A percentile compares a stretch with the other conserved stretches of the same genome.
Conservation (phyloP, 345 rosid genomes). For the Aurinia saxatilis region DNA sequence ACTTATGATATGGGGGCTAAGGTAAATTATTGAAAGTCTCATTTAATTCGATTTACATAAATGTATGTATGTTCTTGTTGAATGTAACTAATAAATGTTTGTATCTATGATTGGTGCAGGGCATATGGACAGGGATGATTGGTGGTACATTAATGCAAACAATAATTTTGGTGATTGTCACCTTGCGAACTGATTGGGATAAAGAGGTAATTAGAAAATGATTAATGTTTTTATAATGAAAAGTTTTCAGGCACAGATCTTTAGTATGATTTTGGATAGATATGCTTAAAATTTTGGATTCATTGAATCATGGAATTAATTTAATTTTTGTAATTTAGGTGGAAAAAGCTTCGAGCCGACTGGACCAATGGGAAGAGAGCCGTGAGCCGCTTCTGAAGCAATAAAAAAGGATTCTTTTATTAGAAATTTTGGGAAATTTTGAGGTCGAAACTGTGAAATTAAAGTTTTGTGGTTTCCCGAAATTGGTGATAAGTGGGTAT, state of each 20-base stretch:
- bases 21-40: constrained; percentile 24
- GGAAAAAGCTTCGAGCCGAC: constrained; percentile 46
- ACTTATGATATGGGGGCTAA: constrained; percentile 45
- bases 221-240: neutral
- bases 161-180: constrained; percentile 38
- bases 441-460: constrained; percentile 13
- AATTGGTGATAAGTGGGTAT: neutral
- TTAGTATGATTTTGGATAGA: neutral
- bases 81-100: constrained; percentile 5
- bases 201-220: constrained; percentile 33
- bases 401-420: neutral
- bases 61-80: neutral
- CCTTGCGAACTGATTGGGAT: constrained; percentile 52
- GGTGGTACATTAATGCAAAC: constrained; percentile 61
- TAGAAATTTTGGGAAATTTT: constrained; percentile 1
- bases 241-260: neutral
- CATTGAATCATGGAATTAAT: neutral
- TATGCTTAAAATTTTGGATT: neutral
- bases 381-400: constrained; percentile 36
- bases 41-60: neutral
- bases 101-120: constrained; percentile 25
- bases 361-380: constrained; percentile 68
- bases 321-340: constrained; percentile 38
- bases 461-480: neutral
- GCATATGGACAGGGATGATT: constrained; percentile 64